Evolutionary conservation across 208 protist species (phyloP), one percentile per base, ranked within the genome.

Genomic region (Borovskyia barvae): DNA sequence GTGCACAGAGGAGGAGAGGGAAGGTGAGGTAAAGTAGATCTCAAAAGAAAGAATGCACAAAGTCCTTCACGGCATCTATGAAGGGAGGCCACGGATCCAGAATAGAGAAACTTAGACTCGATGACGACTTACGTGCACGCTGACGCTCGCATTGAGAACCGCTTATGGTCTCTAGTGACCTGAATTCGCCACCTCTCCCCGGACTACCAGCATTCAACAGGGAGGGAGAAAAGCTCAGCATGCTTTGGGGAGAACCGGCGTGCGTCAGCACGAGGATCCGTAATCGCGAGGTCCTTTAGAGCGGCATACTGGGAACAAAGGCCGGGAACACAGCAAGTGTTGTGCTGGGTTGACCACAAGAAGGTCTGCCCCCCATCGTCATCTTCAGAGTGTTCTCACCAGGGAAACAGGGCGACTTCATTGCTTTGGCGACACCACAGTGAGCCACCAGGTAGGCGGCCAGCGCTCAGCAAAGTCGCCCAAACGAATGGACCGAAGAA

Each of bases 401-500:
- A 51, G 1, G 73, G 70, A 59, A 94, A 87, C 14, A 94, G 37
- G 2, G 53, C 28, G 2, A 90, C 50, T 32, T 74, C 59, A 24
- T 42, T 66, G n/a, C 57, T 49, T n/a, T 68, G 57, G 8, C 53
- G 61, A 25, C 66, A 66, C 75, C 76, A 94, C 62, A 89, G 52
- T 26, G 86, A 39, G 8, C 67, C 82, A 29, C 88, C 88, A 0
- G 88, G 88, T 9, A 66, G 39, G 0, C 48, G 67, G 1, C 71
- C 82, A 20, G 88, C 80, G 20, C 57, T 69, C 36, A 94, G 36
- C 41, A 92, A 30, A 6, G 75, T 86, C 1, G 80, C 49, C 85
- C 88, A 94, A 46, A 92, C 60, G 69, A 91, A 94, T 0, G 84
- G 84, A 3, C 77, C 88, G 50, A 94, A 94, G 57, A 94, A 94